Base-by-base conservation (phyloP, 2,329 filamentous ascomycete species). In the Colletotrichum navitas region DNA sequence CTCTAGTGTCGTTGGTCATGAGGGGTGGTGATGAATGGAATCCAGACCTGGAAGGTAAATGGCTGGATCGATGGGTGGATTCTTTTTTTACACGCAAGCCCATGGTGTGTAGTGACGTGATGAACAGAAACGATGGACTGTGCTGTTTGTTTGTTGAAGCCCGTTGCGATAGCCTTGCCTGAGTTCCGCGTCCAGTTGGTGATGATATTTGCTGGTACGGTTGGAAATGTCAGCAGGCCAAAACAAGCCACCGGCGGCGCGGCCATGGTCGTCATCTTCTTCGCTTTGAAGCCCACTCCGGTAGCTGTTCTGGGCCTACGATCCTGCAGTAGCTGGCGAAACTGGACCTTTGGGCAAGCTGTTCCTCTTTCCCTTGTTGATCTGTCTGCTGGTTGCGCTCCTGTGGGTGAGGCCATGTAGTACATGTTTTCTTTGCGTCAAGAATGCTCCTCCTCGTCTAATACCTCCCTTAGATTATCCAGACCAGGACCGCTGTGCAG, bases 401-500 rank as follows among this genome's bases (percentile, higher is more conserved):
- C 47, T 54, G 24, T 63, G 47, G 45, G 61, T 47, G 14, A 47
- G 47, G 52, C 49, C 36, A 60, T 47, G 36, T 60, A n/a, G 56
- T 43, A 55, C 26, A 55, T 56, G 24, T 56, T 64, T 29, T 64
- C 34, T 41, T 64, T 11, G 59, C 45, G 11, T 51, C 29, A 11
- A 62, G 32, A 11, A 52, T 62, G 45, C 45, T 62, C 29, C 49
- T 64, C 36, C 49, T 64, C 24, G 56, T 56, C 43, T n/a, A 64
- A 70, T 80, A 77, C 60, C 62, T 64, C 51, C 62, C 62, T 39
- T 14, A 56, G 62, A 49, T 26, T 16, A 64, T 64, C 66, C 82
- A 87, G 74, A 85, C 83, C 66, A 85, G 84, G 73, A 82, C 78
- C n/a, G 85, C 87, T 56, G 85, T 87, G 49, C 77, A 86, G 66